Evolutionary conservation across 192 early-diverging fungal species (phyloP).

Genomic region (Linderina pennispora): DNA sequence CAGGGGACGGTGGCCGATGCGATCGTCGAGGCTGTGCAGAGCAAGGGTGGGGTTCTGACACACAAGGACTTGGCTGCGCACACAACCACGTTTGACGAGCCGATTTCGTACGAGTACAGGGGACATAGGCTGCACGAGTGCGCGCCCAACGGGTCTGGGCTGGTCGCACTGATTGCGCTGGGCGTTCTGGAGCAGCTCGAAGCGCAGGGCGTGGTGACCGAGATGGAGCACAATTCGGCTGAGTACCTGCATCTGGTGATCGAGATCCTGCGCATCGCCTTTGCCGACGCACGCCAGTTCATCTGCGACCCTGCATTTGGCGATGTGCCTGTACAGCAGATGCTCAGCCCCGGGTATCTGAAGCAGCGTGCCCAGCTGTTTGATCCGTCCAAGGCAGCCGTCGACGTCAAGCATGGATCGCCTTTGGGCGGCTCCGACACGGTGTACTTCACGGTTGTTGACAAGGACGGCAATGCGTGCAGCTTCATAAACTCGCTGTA

Average conservation of each 20-base stretch:
- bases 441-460: slow-evolving; percentile 70
- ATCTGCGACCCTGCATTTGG: slow-evolving; percentile 60
- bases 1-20: slow-evolving; percentile 57
- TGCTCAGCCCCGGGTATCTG: slow-evolving; percentile 55
- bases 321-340: slow-evolving; percentile 40
- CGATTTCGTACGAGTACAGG: slow-evolving; percentile 59
- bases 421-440: slow-evolving; percentile 64
- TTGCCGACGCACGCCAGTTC: slow-evolving; percentile 64
- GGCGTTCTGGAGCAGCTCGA: slow-evolving; percentile 56
- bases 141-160: slow-evolving; percentile 71
- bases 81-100: slow-evolving; percentile 43
- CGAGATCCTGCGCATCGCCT: slow-evolving; percentile 65
- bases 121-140: slow-evolving; percentile 59
- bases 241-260: slow-evolving; percentile 64
- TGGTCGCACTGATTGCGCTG: slow-evolving; percentile 64
- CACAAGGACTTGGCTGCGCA: slow-evolving; percentile 60
- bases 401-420: slow-evolving; percentile 49
- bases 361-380: slow-evolving; percentile 50
- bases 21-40: slow-evolving; percentile 52
- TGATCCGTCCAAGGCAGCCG: slow-evolving; percentile 45
- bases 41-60: slow-evolving; percentile 56
- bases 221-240: slow-evolving; percentile 50
- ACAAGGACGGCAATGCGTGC: slow-evolving; percentile 74
- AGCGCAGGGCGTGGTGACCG: slow-evolving; percentile 25
- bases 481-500: slow-evolving; percentile 65